phyloP scores from a whole-genome alignment of 73 alveolate genomes.

The Symbiodinium natans region DNA sequence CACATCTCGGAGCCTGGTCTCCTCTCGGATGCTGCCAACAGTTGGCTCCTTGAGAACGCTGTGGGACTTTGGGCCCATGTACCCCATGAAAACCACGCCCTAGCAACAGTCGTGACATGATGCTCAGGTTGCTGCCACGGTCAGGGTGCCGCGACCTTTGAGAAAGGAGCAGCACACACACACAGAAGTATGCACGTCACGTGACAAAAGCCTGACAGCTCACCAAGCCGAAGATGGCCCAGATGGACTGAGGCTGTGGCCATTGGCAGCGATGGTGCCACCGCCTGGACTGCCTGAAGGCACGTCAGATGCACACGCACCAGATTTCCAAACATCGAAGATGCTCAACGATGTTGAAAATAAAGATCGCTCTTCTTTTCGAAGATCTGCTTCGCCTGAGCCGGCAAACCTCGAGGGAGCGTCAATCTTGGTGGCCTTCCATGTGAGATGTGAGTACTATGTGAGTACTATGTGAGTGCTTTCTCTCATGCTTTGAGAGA shows the following conservation, averaged over 20 bases:
- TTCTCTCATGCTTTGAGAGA: no score
- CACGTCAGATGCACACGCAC: no score
- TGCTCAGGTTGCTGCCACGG: neutral
- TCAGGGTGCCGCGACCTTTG: neutral
- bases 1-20: neutral
- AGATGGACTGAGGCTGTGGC: neutral
- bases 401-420: neutral
- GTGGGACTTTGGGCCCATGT: no score
- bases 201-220: no score
- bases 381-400: neutral
- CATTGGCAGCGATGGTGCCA: neutral
- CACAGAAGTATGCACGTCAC: no score
- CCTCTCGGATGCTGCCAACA: neutral
- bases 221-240: no score
- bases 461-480: no score
- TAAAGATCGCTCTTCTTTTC: no score
- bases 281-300: neutral
- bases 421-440: neutral
- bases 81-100: no score
- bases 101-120: neutral
- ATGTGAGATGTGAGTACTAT: neutral
- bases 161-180: neutral
- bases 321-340: no score
- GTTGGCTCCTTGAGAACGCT: neutral
- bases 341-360: no score